Percentiles rank a stretch among this genome's conserved stretches.
Evolutionary conservation across 129 eudicot species (phyloP).

Genomic region (Chrysanthemum lavandulifolium): DNA sequence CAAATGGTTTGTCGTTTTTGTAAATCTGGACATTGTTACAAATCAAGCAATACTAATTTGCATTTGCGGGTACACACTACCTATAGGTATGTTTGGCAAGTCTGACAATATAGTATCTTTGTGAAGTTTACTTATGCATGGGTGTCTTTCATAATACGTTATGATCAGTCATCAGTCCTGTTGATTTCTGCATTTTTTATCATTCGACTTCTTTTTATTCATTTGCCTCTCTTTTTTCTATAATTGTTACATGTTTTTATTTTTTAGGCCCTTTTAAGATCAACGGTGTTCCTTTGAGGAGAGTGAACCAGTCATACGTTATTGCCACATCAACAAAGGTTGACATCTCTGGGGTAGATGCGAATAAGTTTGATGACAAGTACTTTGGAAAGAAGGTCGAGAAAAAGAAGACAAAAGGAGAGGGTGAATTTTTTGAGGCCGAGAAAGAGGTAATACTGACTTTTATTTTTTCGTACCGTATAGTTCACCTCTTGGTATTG

Average conservation of each 20-base stretch:
- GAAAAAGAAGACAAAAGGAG: conserved; percentile 68
- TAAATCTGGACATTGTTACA: no score
- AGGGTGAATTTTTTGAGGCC: conserved; percentile 63
- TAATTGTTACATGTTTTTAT: neutral
- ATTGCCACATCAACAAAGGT: conserved; percentile 72
- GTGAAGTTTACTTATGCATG: no score
- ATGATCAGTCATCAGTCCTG: neutral
- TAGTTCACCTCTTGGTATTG: conserved; percentile 18
- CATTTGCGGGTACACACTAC: no score
- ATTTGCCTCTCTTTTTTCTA: neutral
- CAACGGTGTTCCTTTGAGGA: conserved; percentile 78
- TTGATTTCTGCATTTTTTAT: neutral
- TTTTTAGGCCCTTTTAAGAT: conserved; percentile 61
- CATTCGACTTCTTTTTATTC: neutral
- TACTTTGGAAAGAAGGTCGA: conserved; percentile 56
- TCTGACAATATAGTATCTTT: no score
- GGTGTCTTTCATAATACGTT: no score
- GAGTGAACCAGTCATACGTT: conserved; percentile 71
- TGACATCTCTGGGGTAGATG: conserved; percentile 50
- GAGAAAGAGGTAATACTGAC: conserved; percentile 47
- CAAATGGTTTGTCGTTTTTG: no score
- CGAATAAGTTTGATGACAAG: conserved; percentile 60
- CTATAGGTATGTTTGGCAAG: no score
- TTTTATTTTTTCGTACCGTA: no score
- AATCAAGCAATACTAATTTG: no score